phyloP scores from a whole-genome alignment of 2,329 filamentous ascomycete genomes.

The Amphichorda felina region DNA sequence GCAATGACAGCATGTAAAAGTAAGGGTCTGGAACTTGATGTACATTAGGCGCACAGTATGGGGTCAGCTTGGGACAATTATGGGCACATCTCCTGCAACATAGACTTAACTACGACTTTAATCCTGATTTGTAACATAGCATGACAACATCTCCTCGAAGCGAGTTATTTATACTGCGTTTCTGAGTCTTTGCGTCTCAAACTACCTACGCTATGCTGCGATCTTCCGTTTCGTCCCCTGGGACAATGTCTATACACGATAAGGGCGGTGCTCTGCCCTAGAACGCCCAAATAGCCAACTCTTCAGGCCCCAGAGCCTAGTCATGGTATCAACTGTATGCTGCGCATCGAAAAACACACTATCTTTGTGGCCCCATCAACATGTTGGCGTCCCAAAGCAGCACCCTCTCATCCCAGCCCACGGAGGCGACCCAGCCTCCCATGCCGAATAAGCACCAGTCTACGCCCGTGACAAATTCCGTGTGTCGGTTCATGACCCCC shows the following conservation, averaged over 20 bases:
- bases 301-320: no score
- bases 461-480: constrained; percentile 90
- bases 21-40: background rate
- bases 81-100: constrained; percentile 2
- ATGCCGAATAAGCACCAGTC: constrained; percentile 97
- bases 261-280: no score
- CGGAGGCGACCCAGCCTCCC: constrained; percentile 90
- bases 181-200: no score
- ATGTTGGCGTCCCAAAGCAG: constrained; percentile 80
- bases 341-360: no score
- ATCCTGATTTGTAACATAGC: constrained; percentile 1
- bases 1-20: background rate
- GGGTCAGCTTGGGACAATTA: background rate
- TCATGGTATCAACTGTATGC: no score
- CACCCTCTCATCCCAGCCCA: constrained; percentile 87
- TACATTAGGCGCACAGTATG: background rate
- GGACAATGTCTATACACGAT: no score
- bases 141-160: no score
- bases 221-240: no score
- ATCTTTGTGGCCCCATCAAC: constrained; percentile 17
- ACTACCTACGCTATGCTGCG: no score
- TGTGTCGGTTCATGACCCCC: constrained; percentile 83
- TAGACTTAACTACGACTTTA: background rate
- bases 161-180: no score
- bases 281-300: no score